These are phyloP conservation scores for Colletotrichum caudatum DNA, from an alignment of 2,329 filamentous ascomycete species.

Conservation along the genomic window DNA sequence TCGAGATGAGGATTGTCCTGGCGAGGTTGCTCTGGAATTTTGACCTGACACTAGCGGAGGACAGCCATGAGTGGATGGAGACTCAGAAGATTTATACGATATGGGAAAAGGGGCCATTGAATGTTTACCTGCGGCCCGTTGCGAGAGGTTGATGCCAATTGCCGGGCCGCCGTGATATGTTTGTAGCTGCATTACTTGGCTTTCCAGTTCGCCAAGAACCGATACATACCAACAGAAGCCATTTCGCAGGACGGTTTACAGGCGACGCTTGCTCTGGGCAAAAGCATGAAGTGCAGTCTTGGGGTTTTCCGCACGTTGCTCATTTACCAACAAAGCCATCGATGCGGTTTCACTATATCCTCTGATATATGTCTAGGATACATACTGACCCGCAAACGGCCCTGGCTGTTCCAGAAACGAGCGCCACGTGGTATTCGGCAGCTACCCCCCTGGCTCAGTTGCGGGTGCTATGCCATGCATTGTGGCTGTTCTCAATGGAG, in stretches of 20 bases:
- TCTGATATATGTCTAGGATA: not conserved
- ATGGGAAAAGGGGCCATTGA: conserved; percentile 31
- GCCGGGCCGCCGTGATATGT: not conserved
- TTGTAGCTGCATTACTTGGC: not conserved
- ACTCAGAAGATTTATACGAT: conserved; percentile 26
- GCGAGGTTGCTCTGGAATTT: conserved; percentile 60
- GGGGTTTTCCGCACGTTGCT: not conserved
- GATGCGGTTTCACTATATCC: not conserved
- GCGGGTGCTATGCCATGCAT: not conserved
- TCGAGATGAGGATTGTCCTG: conserved; percentile 62
- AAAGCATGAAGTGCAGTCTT: not conserved
- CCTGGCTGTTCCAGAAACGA: not conserved
- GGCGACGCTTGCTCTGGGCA: not conserved
- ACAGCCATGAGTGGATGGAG: conserved; percentile 52
- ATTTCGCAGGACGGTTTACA: not conserved
- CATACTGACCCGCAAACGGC: not conserved
- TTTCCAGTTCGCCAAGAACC: not conserved
- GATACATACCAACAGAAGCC: not conserved
- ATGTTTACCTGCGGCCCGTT: conserved; percentile 33
- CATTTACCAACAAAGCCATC: not conserved
- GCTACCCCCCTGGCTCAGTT: not conserved
- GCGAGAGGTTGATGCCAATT: not conserved
- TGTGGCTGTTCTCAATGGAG: not conserved
- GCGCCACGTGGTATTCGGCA: not conserved
- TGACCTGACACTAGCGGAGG: conserved; percentile 55